Evolutionary conservation across 805 yeast genomes (phyloP), one percentile per base, ranked within the genome.

Genomic region (Myxozyma udenii): DNA sequence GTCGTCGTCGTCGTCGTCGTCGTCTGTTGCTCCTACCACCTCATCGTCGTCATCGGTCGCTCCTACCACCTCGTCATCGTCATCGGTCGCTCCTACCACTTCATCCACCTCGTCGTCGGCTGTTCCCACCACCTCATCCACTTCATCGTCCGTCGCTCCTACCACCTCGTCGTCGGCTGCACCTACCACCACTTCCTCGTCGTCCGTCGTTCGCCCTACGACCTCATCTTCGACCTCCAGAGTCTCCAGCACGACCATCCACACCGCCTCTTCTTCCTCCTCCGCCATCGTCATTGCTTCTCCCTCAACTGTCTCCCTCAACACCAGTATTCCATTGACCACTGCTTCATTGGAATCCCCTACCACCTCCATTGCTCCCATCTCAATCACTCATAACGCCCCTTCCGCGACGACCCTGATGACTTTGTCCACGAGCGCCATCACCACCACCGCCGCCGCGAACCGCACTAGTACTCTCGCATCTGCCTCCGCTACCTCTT

Each of bases 21-120:
- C 41, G 4, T 30, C 47, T 14, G 37, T 44, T 19, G 33, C 52
- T 43, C 30, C 46, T 36, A 32, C 61, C 21, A 26, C 51, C 33
- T 30, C 50, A 39, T 44, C 58, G 21, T 19, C 54, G 23, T 21
- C 61, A 7, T 36, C 58, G 14, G 42, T 60, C 28, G 37, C 54
- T 21, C 39, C 58, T 24, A 19, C 57, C 40, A n/a, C 50, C n/a
- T 47, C 46, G 19, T 38, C 50, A 2, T 46, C 50, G 11, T 22
- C 50, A 24, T 38, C 48, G 18, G 25, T 60, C 21, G 25, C 37
- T 19, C 26, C 59, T 14, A 30, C 46, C 42, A 16, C 58, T 3
- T 32, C 39, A 7, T 30, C 47, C 14, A 22, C 48, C 25, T 11
- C 46, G 9, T 42, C 49, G 21, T 26, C 55, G 16, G 37, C 28